A percentile compares a stretch with the other conserved stretches of the same genome.
Conservation (phyloP, 2,329 filamentous ascomycete genomes). For the Coniochaeta sp. region DNA sequence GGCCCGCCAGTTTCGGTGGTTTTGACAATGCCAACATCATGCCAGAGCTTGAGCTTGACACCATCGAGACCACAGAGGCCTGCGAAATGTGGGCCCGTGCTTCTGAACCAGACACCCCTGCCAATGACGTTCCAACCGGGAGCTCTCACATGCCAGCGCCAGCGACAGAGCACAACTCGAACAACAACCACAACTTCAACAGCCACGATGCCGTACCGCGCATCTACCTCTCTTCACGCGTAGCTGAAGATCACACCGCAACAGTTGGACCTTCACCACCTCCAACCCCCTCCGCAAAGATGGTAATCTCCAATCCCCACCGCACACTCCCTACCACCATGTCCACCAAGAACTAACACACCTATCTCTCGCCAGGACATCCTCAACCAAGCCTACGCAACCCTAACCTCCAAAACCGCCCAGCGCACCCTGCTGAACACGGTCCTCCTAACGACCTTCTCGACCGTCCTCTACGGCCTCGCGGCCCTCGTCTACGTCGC, state of each 20-base stretch:
- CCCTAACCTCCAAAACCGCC: constrained; percentile 43
- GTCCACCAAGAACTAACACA: not conserved
- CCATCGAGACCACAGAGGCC: not conserved
- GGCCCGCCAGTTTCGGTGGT: no score
- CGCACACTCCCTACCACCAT: not conserved
- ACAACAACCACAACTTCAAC: not conserved
- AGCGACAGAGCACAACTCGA: not conserved
- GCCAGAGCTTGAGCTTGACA: not conserved
- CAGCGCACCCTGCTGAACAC: constrained; percentile 42
- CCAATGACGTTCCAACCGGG: not conserved
- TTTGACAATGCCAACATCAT: not conserved
- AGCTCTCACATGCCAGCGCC: constrained; percentile 1
- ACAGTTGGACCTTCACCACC: not conserved
- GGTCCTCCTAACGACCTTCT: constrained; percentile 34
- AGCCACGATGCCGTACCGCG: not conserved
- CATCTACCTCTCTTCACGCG: not conserved
- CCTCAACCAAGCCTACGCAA: constrained; percentile 22
- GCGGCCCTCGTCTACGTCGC: constrained; percentile 42
- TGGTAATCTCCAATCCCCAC: not conserved
- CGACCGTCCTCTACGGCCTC: constrained; percentile 36
- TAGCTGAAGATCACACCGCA: not conserved
- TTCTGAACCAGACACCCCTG: not conserved
- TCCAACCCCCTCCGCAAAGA: not conserved
- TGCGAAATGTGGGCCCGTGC: not conserved
- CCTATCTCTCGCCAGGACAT: constrained; percentile 4